phyloP scores from a whole-genome alignment of 2,329 filamentous ascomycete species.

The Rhinocladiella mackenziei region DNA sequence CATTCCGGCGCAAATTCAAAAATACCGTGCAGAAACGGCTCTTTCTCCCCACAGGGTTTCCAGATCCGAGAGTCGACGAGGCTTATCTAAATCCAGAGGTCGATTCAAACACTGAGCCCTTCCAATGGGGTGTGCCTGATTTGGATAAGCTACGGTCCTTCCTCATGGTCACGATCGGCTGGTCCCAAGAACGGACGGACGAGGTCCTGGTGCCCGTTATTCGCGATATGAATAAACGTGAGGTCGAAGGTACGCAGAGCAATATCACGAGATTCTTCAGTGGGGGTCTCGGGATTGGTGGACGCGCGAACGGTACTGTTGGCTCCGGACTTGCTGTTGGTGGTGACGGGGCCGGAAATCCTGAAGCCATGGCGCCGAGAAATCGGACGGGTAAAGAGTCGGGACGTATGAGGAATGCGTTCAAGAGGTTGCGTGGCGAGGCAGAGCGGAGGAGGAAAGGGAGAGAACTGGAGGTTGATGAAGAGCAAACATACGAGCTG shows the following conservation, averaged over 20 bases:
- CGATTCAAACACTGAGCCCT: constrained; percentile 69
- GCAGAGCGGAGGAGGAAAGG: constrained; percentile 36
- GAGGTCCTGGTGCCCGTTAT: constrained; percentile 95
- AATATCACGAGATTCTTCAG: constrained; percentile 95
- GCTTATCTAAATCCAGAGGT: constrained; percentile 87
- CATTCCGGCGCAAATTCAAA: constrained; percentile 83
- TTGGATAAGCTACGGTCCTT: constrained; percentile 78
- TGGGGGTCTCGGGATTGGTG: constrained; percentile 66
- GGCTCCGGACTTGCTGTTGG: constrained; percentile 14
- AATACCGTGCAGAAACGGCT: constrained; percentile 72
- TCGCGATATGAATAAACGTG: constrained; percentile 85
- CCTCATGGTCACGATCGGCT: constrained; percentile 87
- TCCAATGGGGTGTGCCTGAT: constrained; percentile 95
- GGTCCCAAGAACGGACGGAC: constrained; percentile 86
- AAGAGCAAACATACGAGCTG: constrained; percentile 33
- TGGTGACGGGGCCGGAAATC: constrained; percentile 12
- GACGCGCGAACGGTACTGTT: neutral
- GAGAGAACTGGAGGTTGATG: constrained; percentile 7
- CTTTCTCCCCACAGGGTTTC: constrained; percentile 77
- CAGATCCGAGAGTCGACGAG: constrained; percentile 69
- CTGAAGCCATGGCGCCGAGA: constrained; percentile 49
- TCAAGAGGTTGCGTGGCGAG: constrained; percentile 61
- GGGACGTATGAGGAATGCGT: constrained; percentile 72
- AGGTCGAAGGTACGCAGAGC: constrained; percentile 84
- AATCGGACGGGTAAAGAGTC: constrained; percentile 60